A percentile compares a stretch with the other conserved stretches of the same genome.
Conservation (phyloP, 306 rosid genomes). For the Senna siamea region DNA sequence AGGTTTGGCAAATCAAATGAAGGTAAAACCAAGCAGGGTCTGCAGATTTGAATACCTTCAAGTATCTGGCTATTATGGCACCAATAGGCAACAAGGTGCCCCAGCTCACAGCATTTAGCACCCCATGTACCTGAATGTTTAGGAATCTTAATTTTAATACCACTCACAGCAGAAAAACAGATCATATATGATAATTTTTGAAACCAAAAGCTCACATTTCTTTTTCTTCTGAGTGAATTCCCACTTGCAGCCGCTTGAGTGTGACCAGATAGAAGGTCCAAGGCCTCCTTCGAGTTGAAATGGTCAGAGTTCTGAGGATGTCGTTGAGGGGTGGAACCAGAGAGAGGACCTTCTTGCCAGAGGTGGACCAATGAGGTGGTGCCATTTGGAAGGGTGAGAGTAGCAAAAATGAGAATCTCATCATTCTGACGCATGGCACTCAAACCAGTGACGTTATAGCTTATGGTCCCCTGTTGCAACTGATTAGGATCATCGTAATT, state of each 20-base stretch:
- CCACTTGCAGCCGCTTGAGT: constrained; percentile 41
- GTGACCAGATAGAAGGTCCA: constrained; percentile 63
- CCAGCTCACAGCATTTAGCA: constrained; percentile 79
- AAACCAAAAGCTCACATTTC: constrained; percentile 54
- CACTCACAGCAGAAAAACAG: too few species aligned
- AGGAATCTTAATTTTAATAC: too few species aligned
- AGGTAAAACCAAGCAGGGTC: constrained; percentile 96
- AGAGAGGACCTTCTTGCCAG: constrained; percentile 70
- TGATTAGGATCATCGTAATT: too few species aligned
- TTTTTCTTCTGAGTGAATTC: constrained; percentile 35
- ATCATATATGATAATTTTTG: too few species aligned
- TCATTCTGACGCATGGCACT: constrained; percentile 35
- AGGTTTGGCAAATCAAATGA: constrained; percentile 76
- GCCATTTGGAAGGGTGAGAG: constrained; percentile 45
- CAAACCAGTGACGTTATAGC: constrained; percentile 25
- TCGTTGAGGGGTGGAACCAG: not conserved
- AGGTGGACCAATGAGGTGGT: constrained; percentile 53
- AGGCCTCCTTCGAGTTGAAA: constrained; percentile 37
- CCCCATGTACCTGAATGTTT: constrained; percentile 67
- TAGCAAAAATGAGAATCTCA: constrained; percentile 58
- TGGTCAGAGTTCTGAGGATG: constrained; percentile 6
- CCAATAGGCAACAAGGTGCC: constrained; percentile 78
- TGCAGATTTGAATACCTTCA: constrained; percentile 77
- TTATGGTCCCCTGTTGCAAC: constrained; percentile 45
- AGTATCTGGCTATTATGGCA: constrained; percentile 73